Evolutionary conservation across 352 stramenopile species (phyloP).

Genomic region (Thalassiosira sp.): DNA sequence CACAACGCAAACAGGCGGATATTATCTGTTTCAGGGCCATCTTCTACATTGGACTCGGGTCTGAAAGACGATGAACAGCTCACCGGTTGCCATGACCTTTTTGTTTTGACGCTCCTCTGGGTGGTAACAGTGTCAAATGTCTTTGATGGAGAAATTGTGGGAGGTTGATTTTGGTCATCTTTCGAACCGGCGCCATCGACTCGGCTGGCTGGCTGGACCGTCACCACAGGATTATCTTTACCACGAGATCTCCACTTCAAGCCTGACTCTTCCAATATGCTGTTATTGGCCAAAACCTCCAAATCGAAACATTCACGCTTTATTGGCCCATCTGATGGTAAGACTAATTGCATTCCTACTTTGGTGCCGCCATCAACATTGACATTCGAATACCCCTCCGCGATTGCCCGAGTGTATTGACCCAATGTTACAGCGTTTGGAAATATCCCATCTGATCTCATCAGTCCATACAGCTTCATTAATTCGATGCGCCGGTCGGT

Average conservation of each 20-base stretch:
- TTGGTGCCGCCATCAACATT: constrained; percentile 38
- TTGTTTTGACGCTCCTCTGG: constrained; percentile 31
- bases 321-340: constrained; percentile 27
- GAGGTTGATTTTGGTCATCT: constrained; percentile 3
- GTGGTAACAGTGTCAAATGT: constrained; percentile 51
- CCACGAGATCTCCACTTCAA: constrained; percentile 57
- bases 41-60: constrained; percentile 8
- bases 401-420: constrained; percentile 78
- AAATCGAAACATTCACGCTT: constrained; percentile 31
- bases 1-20: constrained; percentile 71
- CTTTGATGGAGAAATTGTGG: constrained; percentile 34
- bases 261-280: constrained; percentile 63
- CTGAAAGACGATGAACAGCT: constrained; percentile 73
- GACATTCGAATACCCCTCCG: constrained; percentile 80
- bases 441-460: constrained; percentile 79
- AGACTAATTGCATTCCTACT: constrained; percentile 44
- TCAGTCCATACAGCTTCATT: constrained; percentile 76
- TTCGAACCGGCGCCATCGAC: constrained; percentile 5
- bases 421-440: constrained; percentile 79
- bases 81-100: constrained; percentile 67
- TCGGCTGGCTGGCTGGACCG: background rate
- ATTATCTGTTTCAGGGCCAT: background rate
- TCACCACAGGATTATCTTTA: background rate
- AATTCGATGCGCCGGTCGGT: constrained; percentile 73
- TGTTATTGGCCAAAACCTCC: constrained; percentile 60